phyloP scores from a whole-genome alignment of 23 red algal genomes.

The Cyanidium caldarium region DNA sequence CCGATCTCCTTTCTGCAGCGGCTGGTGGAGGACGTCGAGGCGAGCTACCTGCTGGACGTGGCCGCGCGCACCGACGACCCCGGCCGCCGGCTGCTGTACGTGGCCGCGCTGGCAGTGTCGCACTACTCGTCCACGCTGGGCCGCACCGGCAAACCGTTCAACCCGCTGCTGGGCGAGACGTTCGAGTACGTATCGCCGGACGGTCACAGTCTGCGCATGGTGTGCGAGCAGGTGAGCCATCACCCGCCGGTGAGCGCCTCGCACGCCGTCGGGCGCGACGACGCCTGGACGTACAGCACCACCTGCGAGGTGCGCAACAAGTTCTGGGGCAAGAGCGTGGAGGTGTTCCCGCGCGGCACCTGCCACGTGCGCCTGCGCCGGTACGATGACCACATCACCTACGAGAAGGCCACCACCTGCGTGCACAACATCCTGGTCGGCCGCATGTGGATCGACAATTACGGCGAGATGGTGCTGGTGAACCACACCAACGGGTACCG shows the following conservation, averaged over 20 bases:
- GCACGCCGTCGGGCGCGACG: slow-evolving; percentile 13
- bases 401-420: slow-evolving; percentile 63
- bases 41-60: slow-evolving; percentile 41
- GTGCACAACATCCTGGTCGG: slow-evolving; percentile 88
- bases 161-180: slow-evolving; percentile 66
- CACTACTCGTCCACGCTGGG: slow-evolving; percentile 63
- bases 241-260: slow-evolving; percentile 55
- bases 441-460: slow-evolving; percentile 80
- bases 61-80: slow-evolving; percentile 27
- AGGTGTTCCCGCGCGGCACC: slow-evolving; percentile 61
- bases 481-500: slow-evolving; percentile 24
- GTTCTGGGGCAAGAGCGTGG: slow-evolving; percentile 73
- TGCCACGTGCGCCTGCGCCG: slow-evolving; percentile 40
- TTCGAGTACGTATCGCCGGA: slow-evolving; percentile 16
- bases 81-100: slow-evolving; percentile 26
- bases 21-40: slow-evolving; percentile 73
- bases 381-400: slow-evolving; percentile 69
- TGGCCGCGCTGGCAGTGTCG: slow-evolving; percentile 45
- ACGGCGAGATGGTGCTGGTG: slow-evolving; percentile 41
- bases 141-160: slow-evolving; percentile 72
- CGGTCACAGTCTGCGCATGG: slow-evolving; percentile 12
- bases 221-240: slow-evolving; percentile 76
- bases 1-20: slow-evolving; percentile 89
- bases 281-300: slow-evolving; percentile 51
- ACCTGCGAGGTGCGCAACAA: slow-evolving; percentile 44